Conservation (phyloP, 1,284 basidiomycete genomes). For the Ganoderma multipileum region DNA sequence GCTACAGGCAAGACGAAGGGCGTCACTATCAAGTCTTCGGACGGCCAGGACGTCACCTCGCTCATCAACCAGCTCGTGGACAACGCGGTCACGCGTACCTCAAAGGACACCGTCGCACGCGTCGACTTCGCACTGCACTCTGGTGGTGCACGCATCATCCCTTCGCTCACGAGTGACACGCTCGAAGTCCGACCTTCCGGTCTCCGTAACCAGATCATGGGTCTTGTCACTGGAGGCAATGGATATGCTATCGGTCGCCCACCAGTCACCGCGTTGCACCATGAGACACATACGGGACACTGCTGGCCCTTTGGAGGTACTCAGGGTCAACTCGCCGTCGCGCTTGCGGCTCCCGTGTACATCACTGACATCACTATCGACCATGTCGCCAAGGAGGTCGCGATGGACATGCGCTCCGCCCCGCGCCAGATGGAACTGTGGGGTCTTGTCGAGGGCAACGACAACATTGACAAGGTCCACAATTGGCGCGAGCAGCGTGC, state of each 20-base stretch:
- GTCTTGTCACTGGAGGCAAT: conserved; percentile 63
- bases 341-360: conserved; percentile 71
- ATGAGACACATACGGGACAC: conserved; percentile 80
- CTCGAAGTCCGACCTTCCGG: conserved; percentile 66
- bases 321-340: conserved; percentile 83
- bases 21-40: conserved; percentile 73
- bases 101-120: conserved; percentile 81
- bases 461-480: conserved; percentile 68
- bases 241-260: conserved; percentile 76
- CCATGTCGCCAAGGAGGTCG: conserved; percentile 82
- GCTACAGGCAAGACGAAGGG: conserved; percentile 46
- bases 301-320: conserved; percentile 93
- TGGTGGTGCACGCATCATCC: conserved; percentile 82
- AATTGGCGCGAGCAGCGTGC: conserved; percentile 50
- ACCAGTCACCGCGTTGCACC: conserved; percentile 86
- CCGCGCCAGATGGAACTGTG: conserved; percentile 90
- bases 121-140: conserved; percentile 90
- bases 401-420: conserved; percentile 81
- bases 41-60: conserved; percentile 78
- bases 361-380: conserved; percentile 88
- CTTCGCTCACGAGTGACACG: conserved; percentile 81
- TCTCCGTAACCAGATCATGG: conserved; percentile 51
- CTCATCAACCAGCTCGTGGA: conserved; percentile 81
- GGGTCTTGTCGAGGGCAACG: conserved; percentile 81
- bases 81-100: conserved; percentile 65